Base-by-base conservation (phyloP, 2,329 filamentous ascomycete genomes). In the Diplodia corticola region DNA sequence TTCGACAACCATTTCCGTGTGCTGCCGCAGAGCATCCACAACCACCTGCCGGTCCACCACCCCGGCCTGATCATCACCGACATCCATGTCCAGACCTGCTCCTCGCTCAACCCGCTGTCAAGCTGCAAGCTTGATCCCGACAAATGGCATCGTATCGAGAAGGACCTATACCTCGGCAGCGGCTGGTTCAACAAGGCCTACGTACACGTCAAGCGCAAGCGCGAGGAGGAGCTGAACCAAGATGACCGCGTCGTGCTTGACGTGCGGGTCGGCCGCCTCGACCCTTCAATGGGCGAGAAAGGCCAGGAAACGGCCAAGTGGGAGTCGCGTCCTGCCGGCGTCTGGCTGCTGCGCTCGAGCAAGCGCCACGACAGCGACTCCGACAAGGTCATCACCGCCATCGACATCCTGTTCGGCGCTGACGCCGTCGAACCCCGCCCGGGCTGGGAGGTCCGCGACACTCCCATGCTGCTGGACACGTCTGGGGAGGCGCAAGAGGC, bases 1-100 rank as follows among this genome's bases (percentile, higher is more conserved):
- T 88, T 97, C 81, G 93, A 97, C 80, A 91, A 89, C 74, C 91
- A 90, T 76, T 96, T 95, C 81, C 87, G 91, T 71, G 90, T 97
- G 67, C 87, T 97, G 40, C 93, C 93, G 49, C 88, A 89, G 73
- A 87, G 90, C 68, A 90, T 97, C 71, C 93, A 97, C 82, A 90
- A 88, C 76, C 91, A 94, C 78, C 88, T 96, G 73, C 93, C 93
- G 28, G 72, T 77, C 33, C 93, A 97, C 78, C 91, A 96, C 74
- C 87, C 91, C 50, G 93, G 93, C 69, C 85, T 90, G 67, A 88
- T 96, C 73, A 87, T 97, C 72, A 96, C 92, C 74, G 93, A 97
- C 79, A 84, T 97, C 67, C 91, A 89, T 37, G 84, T 97, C 69
- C 85, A 86, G 20, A 89, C 85, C 61, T 97, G 93, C 79, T 92